Evolutionary conservation across 2,329 filamentous ascomycete species (phyloP), one percentile per base, ranked within the genome.

Genomic region (Trichoderma simmonsii): DNA sequence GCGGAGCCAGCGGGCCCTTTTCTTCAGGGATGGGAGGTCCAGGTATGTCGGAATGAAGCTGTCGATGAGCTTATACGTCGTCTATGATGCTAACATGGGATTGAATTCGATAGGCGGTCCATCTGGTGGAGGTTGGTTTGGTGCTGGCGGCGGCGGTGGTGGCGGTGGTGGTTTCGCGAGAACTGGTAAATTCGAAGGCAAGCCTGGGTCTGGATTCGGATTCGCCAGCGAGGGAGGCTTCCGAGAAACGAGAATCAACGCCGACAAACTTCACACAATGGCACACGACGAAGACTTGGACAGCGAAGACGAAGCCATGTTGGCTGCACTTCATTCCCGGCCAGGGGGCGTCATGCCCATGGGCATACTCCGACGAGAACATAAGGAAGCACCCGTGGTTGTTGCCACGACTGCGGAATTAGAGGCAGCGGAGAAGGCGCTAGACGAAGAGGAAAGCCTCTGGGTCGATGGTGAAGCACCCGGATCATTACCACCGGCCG

Each of bases 371-470:
- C 84, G 88, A 73, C 82, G 83, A 73, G 85, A 88, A 74, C 86
- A 88, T 75, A 85, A 87, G 77, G 85, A 88, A 18, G 81, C 85
- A 28, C 85, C 84, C n/a, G 79, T 87, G 34, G 82, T 86, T 67
- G 85, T 89, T 62, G 85, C 87, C 12, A 88, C 86, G 0, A 85
- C 86, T n/a, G 87, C 86, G 48, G 87, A 90, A 74, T 81, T 89
- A 14, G 86, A 88, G 74, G 87, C 86, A 0, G 84, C 86, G 66
- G 86, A 89, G 72, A 83, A 85, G 3, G 83, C 80, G 1, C 76
- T 82, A 0, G 69, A 26, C 12, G 82, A 84, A 56, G 84, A 85
- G 70, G 83, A 85, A 39, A 83, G 83, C 51, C 81, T 86, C 6
- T 86, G 83, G 77, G 81, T 86, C 8, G 81, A 85, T 30, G 80